Conservation (phyloP, 768 basidiomycete species). For the Cystofilobasidium bisporidii region DNA sequence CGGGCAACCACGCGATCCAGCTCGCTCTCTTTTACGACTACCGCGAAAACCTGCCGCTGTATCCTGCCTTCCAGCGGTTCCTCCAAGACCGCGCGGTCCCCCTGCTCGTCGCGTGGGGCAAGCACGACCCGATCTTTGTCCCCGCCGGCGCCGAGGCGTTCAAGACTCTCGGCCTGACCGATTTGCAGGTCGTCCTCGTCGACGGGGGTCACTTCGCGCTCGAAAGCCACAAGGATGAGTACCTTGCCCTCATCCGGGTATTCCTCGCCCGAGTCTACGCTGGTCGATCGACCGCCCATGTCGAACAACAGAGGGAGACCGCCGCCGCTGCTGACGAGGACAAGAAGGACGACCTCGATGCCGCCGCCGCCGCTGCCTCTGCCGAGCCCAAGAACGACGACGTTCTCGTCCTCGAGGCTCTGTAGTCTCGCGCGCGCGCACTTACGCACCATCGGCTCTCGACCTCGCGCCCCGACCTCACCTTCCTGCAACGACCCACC, state of each 20-base stretch:
- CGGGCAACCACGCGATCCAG: slow-evolving; percentile 45
- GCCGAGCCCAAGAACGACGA: no score
- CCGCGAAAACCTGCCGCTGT: slow-evolving; percentile 43
- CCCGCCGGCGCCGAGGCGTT: slow-evolving; percentile 46
- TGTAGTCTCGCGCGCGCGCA: no score
- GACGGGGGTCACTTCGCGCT: slow-evolving; percentile 48
- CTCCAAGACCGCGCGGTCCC: slow-evolving; percentile 41
- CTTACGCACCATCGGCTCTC: no score
- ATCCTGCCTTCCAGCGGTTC: slow-evolving; percentile 46
- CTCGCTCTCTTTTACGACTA: slow-evolving; percentile 45
- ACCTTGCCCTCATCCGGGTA: background rate
- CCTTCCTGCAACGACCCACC: no score
- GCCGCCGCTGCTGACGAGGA: no score
- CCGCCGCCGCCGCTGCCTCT: no score
- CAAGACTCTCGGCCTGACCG: slow-evolving; percentile 36
- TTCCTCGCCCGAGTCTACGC: background rate
- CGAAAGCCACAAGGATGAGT: slow-evolving; percentile 40
- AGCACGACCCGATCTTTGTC: slow-evolving; percentile 45
- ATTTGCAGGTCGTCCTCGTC: slow-evolving; percentile 43
- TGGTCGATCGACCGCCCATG: no score
- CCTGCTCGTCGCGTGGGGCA: slow-evolving; percentile 48
- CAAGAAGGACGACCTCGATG: no score
- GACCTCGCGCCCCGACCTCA: no score
- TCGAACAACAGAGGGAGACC: no score
- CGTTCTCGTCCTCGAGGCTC: no score